phyloP scores from a whole-genome alignment of 306 rosid genomes.

The Vigna nakashimae region DNA sequence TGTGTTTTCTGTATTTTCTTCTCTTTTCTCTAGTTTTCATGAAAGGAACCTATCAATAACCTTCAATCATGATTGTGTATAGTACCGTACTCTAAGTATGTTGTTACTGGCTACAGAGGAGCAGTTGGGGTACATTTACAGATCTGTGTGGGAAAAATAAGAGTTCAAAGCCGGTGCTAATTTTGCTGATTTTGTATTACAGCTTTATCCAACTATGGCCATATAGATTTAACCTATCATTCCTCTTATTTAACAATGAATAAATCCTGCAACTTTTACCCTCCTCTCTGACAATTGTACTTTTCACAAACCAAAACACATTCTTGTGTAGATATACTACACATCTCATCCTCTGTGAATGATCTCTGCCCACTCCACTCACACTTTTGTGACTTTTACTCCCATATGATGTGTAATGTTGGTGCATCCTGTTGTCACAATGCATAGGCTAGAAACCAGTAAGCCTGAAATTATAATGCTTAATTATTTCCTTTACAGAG shows the following conservation, averaged over 20 bases:
- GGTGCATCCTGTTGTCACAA: slow-evolving; percentile 22
- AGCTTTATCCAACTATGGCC: slow-evolving; percentile 11
- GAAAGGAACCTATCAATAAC: no score
- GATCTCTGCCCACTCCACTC: not conserved
- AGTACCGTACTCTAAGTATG: no score
- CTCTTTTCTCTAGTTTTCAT: no score
- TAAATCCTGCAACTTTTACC: not conserved
- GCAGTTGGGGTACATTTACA: no score
- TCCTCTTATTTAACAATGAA: slow-evolving; percentile 14
- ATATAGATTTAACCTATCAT: not conserved
- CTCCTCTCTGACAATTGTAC: not conserved
- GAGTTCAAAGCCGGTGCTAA: slow-evolving; percentile 6
- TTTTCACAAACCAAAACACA: not conserved
- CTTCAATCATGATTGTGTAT: no score
- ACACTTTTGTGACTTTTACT: not conserved
- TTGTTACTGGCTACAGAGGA: no score
- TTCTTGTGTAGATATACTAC: not conserved
- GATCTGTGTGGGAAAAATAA: not conserved
- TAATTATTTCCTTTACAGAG: slow-evolving; percentile 5
- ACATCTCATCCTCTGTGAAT: not conserved
- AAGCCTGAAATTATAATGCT: slow-evolving; percentile 12
- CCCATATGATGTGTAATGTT: not conserved
- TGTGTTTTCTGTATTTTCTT: no score
- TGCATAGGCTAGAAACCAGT: not conserved
- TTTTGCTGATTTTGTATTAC: not conserved